Evolutionary conservation across 2,329 filamentous ascomycete species (phyloP).

Genomic region (Fusarium siculi): DNA sequence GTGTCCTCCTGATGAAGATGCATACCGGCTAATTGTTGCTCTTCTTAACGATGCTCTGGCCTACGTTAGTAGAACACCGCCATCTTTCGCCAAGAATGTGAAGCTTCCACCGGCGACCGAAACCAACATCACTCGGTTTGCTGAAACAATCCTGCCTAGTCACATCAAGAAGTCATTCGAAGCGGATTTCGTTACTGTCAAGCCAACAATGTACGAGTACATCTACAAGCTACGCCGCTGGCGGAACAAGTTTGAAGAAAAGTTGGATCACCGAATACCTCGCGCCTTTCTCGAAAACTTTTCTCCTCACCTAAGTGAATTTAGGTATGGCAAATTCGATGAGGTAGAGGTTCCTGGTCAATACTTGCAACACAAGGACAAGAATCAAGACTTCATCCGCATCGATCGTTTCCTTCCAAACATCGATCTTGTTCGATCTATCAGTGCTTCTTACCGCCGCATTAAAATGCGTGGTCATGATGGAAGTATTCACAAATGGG

Average conservation of each 20-base stretch:
- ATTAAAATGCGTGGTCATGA: constrained; percentile 98
- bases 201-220: constrained; percentile 98
- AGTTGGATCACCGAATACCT: constrained; percentile 84
- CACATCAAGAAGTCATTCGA: constrained; percentile 98
- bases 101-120: constrained; percentile 92
- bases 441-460: constrained; percentile 90
- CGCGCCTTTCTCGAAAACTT: constrained; percentile 83
- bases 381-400: constrained; percentile 97
- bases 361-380: constrained; percentile 96
- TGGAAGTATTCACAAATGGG: constrained; percentile 95
- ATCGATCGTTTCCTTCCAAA: constrained; percentile 97
- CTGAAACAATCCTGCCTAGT: constrained; percentile 91
- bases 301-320: constrained; percentile 93
- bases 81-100: constrained; percentile 87
- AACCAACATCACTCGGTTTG: constrained; percentile 95
- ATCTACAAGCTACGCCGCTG: constrained; percentile 96
- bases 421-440: constrained; percentile 90
- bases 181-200: constrained; percentile 93
- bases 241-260: constrained; percentile 98
- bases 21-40: constrained; percentile 96
- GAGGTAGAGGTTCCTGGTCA: constrained; percentile 98
- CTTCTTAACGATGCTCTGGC: constrained; percentile 94
- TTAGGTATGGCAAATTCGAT: constrained; percentile 97
- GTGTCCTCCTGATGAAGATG: constrained; percentile 97
- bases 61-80: constrained; percentile 88